A percentile compares a stretch with the other conserved stretches of the same genome.
Conservation (phyloP, 768 basidiomycete species). For the Boletus reticulatus region DNA sequence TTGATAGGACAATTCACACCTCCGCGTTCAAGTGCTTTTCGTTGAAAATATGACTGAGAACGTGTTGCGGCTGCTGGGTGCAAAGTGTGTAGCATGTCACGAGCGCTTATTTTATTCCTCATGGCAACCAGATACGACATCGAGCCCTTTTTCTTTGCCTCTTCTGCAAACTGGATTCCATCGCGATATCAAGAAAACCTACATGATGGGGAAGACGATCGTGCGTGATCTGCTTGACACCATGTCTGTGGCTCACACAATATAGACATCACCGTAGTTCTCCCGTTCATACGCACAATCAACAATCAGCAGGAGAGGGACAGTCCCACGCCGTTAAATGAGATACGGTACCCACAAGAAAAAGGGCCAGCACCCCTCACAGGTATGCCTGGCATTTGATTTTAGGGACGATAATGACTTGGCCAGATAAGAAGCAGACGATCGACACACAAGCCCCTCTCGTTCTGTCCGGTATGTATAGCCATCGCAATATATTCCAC, state of each 20-base stretch:
- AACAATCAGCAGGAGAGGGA: conserved; percentile 20
- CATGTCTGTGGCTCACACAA: neutral
- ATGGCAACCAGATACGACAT: conserved; percentile 34
- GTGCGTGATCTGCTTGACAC: conserved; percentile 27
- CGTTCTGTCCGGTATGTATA: conserved; percentile 18
- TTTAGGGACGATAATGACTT: neutral
- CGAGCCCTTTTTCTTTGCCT: conserved; percentile 45
- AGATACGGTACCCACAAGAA: neutral
- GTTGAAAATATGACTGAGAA: conserved; percentile 34
- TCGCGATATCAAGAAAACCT: conserved; percentile 41
- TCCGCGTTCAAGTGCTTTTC: conserved; percentile 36
- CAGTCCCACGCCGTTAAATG: conserved; percentile 18
- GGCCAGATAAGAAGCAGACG: conserved; percentile 18
- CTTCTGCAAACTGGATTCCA: conserved; percentile 42
- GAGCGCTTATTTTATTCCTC: neutral
- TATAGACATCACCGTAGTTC: conserved; percentile 43
- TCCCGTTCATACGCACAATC: conserved; percentile 41
- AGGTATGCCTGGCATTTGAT: conserved; percentile 11
- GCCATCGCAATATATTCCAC: neutral
- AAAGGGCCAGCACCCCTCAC: conserved; percentile 8
- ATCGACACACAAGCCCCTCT: conserved; percentile 37
- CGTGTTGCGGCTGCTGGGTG: conserved; percentile 37
- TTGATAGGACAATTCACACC: conserved; percentile 17
- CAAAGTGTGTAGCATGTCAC: conserved; percentile 25
- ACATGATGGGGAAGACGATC: conserved; percentile 30